Percentiles rank a stretch among this genome's conserved stretches.
phyloP scores from a whole-genome alignment of 129 eudicot species.

The Smallanthus sonchifolius region DNA sequence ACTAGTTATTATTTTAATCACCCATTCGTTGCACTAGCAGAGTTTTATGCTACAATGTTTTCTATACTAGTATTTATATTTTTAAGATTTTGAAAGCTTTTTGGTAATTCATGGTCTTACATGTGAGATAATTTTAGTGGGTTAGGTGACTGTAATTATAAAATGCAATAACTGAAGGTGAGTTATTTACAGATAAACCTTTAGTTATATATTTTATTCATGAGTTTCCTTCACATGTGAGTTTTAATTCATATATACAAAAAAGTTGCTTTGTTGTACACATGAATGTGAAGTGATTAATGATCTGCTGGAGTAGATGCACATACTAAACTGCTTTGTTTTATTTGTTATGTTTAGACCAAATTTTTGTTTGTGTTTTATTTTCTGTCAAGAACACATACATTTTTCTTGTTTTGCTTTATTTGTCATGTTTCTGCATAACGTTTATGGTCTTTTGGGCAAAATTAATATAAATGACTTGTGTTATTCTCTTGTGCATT shows the following conservation, averaged over 20 bases:
- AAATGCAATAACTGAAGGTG: neutral
- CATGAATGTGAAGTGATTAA: neutral
- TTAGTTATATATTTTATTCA: neutral
- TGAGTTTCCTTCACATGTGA: neutral
- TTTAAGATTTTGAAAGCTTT: neutral
- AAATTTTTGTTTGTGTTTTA: too few species aligned
- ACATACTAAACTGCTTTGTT: neutral
- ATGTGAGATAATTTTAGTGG: neutral
- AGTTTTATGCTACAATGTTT: neutral
- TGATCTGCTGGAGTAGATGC: neutral
- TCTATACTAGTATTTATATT: too few species aligned
- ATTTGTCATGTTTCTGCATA: neutral
- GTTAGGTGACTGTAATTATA: neutral
- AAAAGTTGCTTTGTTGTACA: neutral
- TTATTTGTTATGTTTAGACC: neutral
- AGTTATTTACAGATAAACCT: neutral
- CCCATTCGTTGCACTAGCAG: too few species aligned
- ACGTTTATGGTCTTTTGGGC: neutral
- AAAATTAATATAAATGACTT: too few species aligned
- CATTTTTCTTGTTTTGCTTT: neutral
- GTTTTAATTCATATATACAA: neutral
- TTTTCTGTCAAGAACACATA: too few species aligned
- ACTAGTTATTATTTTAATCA: too few species aligned
- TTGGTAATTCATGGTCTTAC: neutral
- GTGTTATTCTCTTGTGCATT: too few species aligned